Conservation (phyloP, 805 yeast species). For the Metschnikowia colocasiae region DNA sequence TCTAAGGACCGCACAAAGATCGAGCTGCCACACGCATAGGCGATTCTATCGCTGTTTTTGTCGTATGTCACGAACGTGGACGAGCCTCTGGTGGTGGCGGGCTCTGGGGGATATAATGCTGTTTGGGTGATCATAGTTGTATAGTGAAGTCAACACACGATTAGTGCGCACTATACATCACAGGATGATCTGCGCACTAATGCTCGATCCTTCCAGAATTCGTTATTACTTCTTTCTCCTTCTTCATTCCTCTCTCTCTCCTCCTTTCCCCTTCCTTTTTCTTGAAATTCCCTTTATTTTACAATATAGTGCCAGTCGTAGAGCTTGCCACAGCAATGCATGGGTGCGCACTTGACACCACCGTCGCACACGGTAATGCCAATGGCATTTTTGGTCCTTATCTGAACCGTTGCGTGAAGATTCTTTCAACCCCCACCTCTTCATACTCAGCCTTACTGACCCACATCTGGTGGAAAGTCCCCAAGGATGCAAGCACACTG, state of each 20-base stretch:
- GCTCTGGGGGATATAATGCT: constrained; percentile 65
- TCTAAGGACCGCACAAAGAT: constrained; percentile 65
- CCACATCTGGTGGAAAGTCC: constrained; percentile 95
- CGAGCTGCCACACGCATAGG: constrained; percentile 79
- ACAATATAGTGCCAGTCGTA: neutral
- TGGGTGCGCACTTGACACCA: too few relatives aligned
- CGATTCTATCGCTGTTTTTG: constrained; percentile 60
- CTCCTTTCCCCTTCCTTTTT: too few relatives aligned
- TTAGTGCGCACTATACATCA: neutral
- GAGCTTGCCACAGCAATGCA: too few relatives aligned
- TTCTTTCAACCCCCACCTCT: constrained; percentile 81
- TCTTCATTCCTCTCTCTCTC: too few relatives aligned
- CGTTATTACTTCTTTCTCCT: too few relatives aligned
- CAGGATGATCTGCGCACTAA: neutral
- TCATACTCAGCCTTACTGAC: constrained; percentile 83
- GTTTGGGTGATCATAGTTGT: constrained; percentile 25
- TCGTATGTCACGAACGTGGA: constrained; percentile 77
- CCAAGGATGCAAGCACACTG: constrained; percentile 78
- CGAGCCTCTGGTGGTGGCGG: constrained; percentile 68
- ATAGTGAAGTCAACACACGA: neutral
- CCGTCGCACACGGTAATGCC: too few relatives aligned
- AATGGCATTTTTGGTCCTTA: constrained; percentile 25
- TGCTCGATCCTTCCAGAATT: too few relatives aligned
- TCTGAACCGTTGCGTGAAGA: constrained; percentile 79
- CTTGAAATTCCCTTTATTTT: neutral